Conservation (phyloP, 768 basidiomycete genomes). For the Russula griseocarnosa region DNA sequence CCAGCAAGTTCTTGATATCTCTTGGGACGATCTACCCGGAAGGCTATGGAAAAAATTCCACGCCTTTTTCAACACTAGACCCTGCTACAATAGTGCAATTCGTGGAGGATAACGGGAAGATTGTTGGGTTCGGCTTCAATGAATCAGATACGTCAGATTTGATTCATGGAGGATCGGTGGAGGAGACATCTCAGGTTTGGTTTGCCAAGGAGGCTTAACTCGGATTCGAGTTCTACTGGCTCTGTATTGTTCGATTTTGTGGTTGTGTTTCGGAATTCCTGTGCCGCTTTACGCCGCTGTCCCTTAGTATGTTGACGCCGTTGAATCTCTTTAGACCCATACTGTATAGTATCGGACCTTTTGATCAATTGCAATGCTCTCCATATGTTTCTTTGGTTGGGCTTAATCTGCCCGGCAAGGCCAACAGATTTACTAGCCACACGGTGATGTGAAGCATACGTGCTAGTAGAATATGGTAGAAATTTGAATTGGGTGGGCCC, state of each 20-base stretch:
- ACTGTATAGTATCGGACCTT: no score
- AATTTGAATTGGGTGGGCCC: no score
- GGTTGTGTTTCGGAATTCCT: no score
- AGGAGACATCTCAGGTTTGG: conserved; percentile 13
- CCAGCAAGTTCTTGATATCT: not conserved
- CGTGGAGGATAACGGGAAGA: not conserved
- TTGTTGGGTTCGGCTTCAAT: conserved; percentile 2
- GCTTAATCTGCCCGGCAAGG: no score
- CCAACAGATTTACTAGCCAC: no score
- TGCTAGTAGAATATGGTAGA: no score
- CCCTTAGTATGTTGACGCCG: not conserved
- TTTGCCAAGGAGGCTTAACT: conserved; percentile 6
- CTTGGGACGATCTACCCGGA: conserved; percentile 10
- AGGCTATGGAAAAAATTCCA: conserved; percentile 20
- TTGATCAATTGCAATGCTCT: no score
- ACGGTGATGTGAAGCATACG: no score
- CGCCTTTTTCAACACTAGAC: not conserved
- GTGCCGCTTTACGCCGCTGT: not conserved
- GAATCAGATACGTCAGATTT: not conserved
- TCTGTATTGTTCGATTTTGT: no score
- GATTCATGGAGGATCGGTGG: not conserved
- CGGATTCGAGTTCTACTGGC: not conserved
- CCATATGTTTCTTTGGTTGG: no score
- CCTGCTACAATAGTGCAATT: not conserved
- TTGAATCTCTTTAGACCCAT: not conserved